These are phyloP conservation scores for Geotrichum cucujoidarum DNA, from an alignment of 1,139 yeast genomes.

Conservation along the genomic window DNA sequence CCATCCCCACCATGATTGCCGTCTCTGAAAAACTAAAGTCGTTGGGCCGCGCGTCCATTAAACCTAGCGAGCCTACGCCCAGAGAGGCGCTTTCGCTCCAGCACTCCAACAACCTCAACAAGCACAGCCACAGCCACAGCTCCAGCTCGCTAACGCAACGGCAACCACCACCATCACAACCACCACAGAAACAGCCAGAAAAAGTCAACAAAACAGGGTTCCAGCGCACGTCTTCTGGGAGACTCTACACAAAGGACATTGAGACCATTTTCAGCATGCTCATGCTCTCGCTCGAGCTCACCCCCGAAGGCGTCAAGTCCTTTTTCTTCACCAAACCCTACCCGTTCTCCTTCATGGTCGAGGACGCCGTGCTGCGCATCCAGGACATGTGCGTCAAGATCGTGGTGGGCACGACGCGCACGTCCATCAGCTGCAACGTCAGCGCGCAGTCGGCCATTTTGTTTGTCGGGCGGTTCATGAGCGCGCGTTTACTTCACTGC, in stretches of 20 bases:
- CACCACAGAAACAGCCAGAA: too few relatives aligned
- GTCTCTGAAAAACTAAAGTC: slow-evolving; percentile 2
- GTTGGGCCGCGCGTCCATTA: not conserved
- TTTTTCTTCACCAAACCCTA: slow-evolving; percentile 24
- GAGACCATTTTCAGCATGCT: slow-evolving; percentile 38
- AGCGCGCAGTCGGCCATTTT: slow-evolving; percentile 48
- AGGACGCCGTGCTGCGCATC: slow-evolving; percentile 53
- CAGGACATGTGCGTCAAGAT: slow-evolving; percentile 46
- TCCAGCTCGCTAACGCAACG: not conserved
- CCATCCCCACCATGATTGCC: not conserved
- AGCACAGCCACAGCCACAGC: not conserved
- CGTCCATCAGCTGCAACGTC: slow-evolving; percentile 58
- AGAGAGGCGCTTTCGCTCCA: not conserved
- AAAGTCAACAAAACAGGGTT: slow-evolving; percentile 5
- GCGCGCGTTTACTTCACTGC: slow-evolving; percentile 65
- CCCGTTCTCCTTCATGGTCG: slow-evolving; percentile 53
- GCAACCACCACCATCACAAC: not conserved
- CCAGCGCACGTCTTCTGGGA: slow-evolving; percentile 12
- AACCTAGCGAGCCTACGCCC: not conserved
- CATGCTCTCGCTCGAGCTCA: slow-evolving; percentile 48
- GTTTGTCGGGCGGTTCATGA: slow-evolving; percentile 53
- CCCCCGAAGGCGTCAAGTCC: slow-evolving; percentile 30
- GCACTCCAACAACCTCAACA: not conserved
- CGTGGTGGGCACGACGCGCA: slow-evolving; percentile 41
- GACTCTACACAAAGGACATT: slow-evolving; percentile 15